Percentiles rank a stretch among this genome's conserved stretches.
phyloP scores from a whole-genome alignment of 306 rosid species.

The Ormosia semicastrata region DNA sequence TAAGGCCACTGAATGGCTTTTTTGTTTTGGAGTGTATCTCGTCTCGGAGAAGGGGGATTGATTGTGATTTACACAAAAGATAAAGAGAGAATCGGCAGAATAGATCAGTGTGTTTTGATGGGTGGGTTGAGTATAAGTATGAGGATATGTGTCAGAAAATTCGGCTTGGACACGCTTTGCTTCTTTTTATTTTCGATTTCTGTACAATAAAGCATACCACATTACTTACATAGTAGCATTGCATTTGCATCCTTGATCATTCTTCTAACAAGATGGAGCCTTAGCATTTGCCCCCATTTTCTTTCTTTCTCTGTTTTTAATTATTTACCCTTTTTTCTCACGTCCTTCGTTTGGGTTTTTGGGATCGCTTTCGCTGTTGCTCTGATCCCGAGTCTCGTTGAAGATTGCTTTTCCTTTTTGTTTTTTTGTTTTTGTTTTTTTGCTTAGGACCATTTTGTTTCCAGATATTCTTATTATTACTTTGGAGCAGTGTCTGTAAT shows the following conservation, averaged over 20 bases:
- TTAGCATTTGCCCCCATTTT: conserved; percentile 32
- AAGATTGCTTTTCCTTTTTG: conserved; percentile 43
- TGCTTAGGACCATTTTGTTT: conserved; percentile 56
- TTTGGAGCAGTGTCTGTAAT: no score
- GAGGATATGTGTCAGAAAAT: conserved; percentile 44
- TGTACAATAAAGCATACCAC: conserved; percentile 48
- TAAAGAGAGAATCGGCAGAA: conserved; percentile 12
- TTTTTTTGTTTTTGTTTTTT: no score
- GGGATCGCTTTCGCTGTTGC: conserved; percentile 51
- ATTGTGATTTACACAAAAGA: conserved; percentile 43
- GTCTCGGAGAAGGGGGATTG: conserved; percentile 22
- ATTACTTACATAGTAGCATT: conserved; percentile 5
- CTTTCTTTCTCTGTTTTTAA: conserved; percentile 40
- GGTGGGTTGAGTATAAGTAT: background rate
- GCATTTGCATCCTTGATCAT: conserved; percentile 26
- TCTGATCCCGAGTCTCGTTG: conserved; percentile 78
- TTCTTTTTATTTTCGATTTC: conserved; percentile 33
- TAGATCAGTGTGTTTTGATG: background rate
- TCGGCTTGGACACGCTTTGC: conserved; percentile 36
- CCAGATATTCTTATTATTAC: background rate
- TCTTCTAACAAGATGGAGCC: conserved; percentile 25
- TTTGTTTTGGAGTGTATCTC: conserved; percentile 25
- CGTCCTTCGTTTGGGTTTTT: conserved; percentile 15
- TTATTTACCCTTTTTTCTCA: conserved; percentile 28
- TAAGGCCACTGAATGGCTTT: conserved; percentile 33